Percentiles rank a stretch among this genome's conserved stretches.
These are phyloP conservation scores for Chaetomiaceae sp. DNA, from an alignment of 2,329 filamentous ascomycete species.

Conservation along the genomic window DNA sequence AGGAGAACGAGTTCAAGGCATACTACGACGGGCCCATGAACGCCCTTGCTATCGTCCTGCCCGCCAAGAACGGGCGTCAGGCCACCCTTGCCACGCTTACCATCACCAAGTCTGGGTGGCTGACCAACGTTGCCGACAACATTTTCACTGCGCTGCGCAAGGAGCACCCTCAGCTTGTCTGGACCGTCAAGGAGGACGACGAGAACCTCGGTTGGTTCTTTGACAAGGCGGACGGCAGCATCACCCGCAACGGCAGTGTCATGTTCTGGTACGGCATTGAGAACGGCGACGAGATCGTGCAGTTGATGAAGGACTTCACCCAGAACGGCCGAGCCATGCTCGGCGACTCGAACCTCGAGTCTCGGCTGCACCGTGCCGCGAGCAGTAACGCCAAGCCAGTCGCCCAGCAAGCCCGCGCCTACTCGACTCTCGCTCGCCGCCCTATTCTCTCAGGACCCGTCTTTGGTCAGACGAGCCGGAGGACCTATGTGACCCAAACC, in stretches of 20 bases:
- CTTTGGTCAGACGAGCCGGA: constrained; percentile 28
- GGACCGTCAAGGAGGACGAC: constrained; percentile 94
- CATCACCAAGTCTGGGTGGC: constrained; percentile 90
- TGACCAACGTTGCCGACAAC: constrained; percentile 92
- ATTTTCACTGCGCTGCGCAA: constrained; percentile 92
- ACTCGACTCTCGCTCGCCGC: constrained; percentile 56
- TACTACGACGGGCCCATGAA: constrained; percentile 96
- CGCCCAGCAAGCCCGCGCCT: constrained; percentile 55
- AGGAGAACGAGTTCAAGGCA: constrained; percentile 76
- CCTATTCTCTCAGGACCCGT: constrained; percentile 25
- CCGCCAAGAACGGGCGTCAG: constrained; percentile 62
- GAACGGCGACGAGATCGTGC: constrained; percentile 72
- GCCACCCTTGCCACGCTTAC: constrained; percentile 86
- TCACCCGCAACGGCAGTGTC: constrained; percentile 79
- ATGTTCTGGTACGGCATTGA: constrained; percentile 96
- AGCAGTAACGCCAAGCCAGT: constrained; percentile 44
- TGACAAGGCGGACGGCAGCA: constrained; percentile 90
- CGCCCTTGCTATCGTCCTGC: constrained; percentile 82
- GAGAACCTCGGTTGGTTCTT: constrained; percentile 99
- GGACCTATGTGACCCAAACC: constrained; percentile 59
- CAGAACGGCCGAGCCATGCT: constrained; percentile 81
- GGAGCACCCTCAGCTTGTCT: constrained; percentile 84
- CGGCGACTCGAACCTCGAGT: constrained; percentile 81
- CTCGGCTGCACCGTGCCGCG: constrained; percentile 75
- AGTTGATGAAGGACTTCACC: constrained; percentile 81